phyloP scores from a whole-genome alignment of 2,329 filamentous ascomycete species.

The Fusarium sp. region DNA sequence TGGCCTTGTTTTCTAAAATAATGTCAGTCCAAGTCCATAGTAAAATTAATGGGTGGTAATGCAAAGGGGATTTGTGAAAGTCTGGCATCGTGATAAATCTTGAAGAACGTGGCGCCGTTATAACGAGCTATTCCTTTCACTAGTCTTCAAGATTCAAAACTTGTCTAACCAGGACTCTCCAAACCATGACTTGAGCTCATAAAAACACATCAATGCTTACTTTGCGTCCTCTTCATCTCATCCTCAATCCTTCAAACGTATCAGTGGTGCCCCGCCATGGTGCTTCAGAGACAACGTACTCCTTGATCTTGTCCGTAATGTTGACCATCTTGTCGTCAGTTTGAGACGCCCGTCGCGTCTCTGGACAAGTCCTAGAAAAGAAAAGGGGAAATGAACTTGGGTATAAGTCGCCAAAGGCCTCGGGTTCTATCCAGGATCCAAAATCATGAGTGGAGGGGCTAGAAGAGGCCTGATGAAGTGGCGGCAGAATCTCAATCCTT shows the following conservation, averaged over 20 bases:
- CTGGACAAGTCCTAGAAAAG: conserved; percentile 17
- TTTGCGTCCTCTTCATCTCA: conserved; percentile 99
- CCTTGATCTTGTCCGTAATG: conserved; percentile 99
- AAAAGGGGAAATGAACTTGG: conserved; percentile 11
- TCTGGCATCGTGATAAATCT: background rate
- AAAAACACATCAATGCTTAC: conserved; percentile 64
- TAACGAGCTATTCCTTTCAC: background rate
- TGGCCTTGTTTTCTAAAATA: conserved; percentile 94
- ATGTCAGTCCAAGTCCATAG: conserved; percentile 10
- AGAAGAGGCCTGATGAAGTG: conserved; percentile 42
- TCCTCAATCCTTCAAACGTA: conserved; percentile 86
- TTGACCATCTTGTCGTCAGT: conserved; percentile 83
- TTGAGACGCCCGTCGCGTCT: conserved; percentile 40
- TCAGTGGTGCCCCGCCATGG: conserved; percentile 37
- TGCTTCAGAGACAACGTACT: conserved; percentile 67
- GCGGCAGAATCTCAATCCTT: conserved; percentile 40
- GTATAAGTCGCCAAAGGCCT: conserved; percentile 22
- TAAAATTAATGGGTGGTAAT: background rate
- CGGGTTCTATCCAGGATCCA: conserved; percentile 28
- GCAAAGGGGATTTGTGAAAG: background rate
- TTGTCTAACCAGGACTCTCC: background rate
- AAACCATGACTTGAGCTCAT: background rate
- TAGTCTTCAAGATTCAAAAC: background rate
- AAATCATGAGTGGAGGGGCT: conserved; percentile 45
- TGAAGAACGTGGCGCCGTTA: background rate